Base-by-base conservation (phyloP, 305 asterid genomes). In the Withania somnifera region DNA sequence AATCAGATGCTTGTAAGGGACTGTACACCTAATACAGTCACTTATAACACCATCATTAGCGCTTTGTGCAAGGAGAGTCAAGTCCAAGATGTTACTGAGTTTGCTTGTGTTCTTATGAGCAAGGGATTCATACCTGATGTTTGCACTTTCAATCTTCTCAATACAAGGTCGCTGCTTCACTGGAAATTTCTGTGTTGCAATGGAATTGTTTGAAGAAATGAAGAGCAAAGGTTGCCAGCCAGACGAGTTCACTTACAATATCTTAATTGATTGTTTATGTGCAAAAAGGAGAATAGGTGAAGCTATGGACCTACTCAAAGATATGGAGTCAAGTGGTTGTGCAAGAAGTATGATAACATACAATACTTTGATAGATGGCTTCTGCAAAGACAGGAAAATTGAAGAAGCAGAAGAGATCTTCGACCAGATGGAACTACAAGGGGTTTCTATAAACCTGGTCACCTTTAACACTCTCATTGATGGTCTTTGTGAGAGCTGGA, bases 381-480 rank as follows among this genome's bases (percentile, higher is more conserved):
- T 93, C 83, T 95, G 97, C 90, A 95, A 95, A 82, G 89, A 60
- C 87, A 89, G 79, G 80, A 90, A 87, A 84, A 87, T 92, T 15
- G 95, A 91, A 81, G 95, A 87, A 77, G 98, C 99, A 0, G 98
- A 90, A 87, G 97, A 92, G 86, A 88, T 95, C 42, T 95, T 94
- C 26, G 98, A 95, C 87, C 90, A 90, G 84, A 94, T 96, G 97
- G 98, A 93, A 79, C 86, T 92, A 32, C 92, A 90, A 50, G 99
- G 98, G 28, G 87, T 96, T 10, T 92, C 98, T 1, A 86, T 97
- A 85, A 88, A 94, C 68, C 67, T 83, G 68, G 90, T 94, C 17
- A 94, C 99, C 0, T 96, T 92, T 81, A 96, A 93, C 87, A 94
- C 98, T 24, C 93, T 96, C 26, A 91, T 96, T 68, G 94, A 94